Base-by-base conservation (phyloP, 495 filamentous ascomycete species). In the Penicillium psychrofluorescens region DNA sequence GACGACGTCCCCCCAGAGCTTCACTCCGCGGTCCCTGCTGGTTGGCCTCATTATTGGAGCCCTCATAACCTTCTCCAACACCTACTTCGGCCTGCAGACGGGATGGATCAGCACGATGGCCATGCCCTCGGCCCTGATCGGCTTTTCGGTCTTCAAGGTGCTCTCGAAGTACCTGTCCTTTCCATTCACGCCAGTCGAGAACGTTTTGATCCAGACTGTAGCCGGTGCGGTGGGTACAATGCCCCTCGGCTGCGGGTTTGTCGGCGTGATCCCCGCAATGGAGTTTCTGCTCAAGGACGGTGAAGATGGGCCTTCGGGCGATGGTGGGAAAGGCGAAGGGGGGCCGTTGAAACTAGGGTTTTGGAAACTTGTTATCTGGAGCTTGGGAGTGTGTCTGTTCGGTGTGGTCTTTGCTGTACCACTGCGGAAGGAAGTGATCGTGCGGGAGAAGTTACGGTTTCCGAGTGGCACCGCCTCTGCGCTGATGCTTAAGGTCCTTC, bases 51-150 rank as follows among this genome's bases (percentile, higher is more conserved):
- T 77, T 4, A 91, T 97, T 45, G 92, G 92, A 27, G 75, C 89
- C 2, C 70, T 97, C 35, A 95, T 95, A 48, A 90, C 85, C 50
- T 95, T 95, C 66, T 91, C 86, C 22, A 97, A 97, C 63, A 95
- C 87, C 72, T 99, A 96, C 60, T 99, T 97, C 56, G 94, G 94
- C 10, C 74, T 99, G 22, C 94, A 99, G 62, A 96, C 91, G 4
- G 94, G 94, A 54, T 99, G 92, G 91, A 76, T 84, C 42, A 80
- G 74, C 44, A 79, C 82, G 4, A 89, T 89, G 85, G 74, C 83
- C 11, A 97, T 99, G 94, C 94, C 94, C 0, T 84, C 90, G 1
- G 87, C 88, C 8, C 66, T 99, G 45, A 86, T 99, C 45, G 94
- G 94, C n/a, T 97, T 96, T 56, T 92, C 89, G 7, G 83, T 95